Conservation (phyloP, 225 moss, liverwort and hornwort genomes). For the Pleurozium schreberi region DNA sequence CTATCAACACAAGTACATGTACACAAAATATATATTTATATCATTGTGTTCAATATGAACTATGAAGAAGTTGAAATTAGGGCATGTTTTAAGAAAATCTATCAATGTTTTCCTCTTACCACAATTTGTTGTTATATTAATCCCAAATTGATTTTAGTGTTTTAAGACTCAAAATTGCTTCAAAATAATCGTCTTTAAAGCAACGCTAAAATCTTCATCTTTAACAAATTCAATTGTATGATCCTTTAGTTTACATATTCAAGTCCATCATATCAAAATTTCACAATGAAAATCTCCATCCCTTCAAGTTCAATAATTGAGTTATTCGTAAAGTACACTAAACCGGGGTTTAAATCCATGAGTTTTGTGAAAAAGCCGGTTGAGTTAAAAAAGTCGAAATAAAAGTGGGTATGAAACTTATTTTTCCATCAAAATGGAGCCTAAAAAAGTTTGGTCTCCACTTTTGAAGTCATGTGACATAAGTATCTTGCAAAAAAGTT, state of each 20-base stretch:
- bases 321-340: too few relatives aligned
- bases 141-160: fast-evolving
- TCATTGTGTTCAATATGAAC: not conserved
- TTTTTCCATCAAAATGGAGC: too few relatives aligned
- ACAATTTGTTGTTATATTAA: not conserved
- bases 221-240: fast-evolving
- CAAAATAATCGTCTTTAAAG: fast-evolving
- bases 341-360: too few relatives aligned
- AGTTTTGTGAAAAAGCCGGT: too few relatives aligned
- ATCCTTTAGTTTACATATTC: not conserved
- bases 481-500: too few relatives aligned
- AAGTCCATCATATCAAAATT: not conserved
- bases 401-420: too few relatives aligned
- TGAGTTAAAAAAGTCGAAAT: too few relatives aligned
- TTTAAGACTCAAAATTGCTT: not conserved
- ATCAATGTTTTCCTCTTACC: not conserved
- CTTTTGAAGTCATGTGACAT: too few relatives aligned
- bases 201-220: not conserved
- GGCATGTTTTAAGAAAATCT: fast-evolving
- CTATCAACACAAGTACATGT: too few relatives aligned
- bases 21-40: not conserved
- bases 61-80: not conserved
- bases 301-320: not conserved
- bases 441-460: too few relatives aligned
- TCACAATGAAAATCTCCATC: not conserved